Conservation (phyloP, 1,284 basidiomycete genomes). For the Pseudozyma sp. region DNA sequence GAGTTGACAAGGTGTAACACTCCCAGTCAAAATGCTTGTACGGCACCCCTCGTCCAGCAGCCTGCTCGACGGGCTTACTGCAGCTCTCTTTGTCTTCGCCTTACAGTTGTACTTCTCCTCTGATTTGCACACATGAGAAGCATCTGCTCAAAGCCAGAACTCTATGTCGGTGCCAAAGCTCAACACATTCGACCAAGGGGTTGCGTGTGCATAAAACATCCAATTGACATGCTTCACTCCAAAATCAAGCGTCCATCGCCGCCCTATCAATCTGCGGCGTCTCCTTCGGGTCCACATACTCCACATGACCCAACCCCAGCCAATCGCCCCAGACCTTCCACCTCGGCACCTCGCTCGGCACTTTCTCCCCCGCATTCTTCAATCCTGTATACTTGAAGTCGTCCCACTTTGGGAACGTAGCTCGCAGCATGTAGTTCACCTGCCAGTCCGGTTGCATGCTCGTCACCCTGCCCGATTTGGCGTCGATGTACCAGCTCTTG, state of each 20-base stretch:
- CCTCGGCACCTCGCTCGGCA: slow-evolving; percentile 32
- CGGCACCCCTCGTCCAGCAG: too few species aligned
- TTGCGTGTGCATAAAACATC: not conserved
- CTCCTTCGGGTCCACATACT: slow-evolving; percentile 50
- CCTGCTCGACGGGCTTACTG: too few species aligned
- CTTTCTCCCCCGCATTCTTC: slow-evolving; percentile 18
- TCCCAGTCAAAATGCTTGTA: too few species aligned
- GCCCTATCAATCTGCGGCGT: slow-evolving; percentile 55
- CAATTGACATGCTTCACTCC: not conserved
- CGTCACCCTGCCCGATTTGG: slow-evolving; percentile 52
- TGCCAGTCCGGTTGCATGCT: slow-evolving; percentile 66
- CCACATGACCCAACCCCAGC: slow-evolving; percentile 51
- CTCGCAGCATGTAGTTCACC: slow-evolving; percentile 50
- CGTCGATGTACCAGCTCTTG: slow-evolving; percentile 64
- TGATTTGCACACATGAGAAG: too few species aligned
- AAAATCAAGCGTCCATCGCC: slow-evolving; percentile 46
- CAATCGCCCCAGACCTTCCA: slow-evolving; percentile 52
- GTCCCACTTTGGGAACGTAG: slow-evolving; percentile 55
- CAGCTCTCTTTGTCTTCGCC: too few species aligned
- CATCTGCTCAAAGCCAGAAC: too few species aligned
- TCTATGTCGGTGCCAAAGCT: too few species aligned
- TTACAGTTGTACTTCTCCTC: too few species aligned
- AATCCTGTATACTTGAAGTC: slow-evolving; percentile 57
- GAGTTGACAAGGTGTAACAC: too few species aligned
- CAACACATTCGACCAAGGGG: too few species aligned